Evolutionary conservation across 2,329 filamentous ascomycete genomes (phyloP), one percentile per base, ranked within the genome.

Genomic region (Aspergillus novofumigatus): DNA sequence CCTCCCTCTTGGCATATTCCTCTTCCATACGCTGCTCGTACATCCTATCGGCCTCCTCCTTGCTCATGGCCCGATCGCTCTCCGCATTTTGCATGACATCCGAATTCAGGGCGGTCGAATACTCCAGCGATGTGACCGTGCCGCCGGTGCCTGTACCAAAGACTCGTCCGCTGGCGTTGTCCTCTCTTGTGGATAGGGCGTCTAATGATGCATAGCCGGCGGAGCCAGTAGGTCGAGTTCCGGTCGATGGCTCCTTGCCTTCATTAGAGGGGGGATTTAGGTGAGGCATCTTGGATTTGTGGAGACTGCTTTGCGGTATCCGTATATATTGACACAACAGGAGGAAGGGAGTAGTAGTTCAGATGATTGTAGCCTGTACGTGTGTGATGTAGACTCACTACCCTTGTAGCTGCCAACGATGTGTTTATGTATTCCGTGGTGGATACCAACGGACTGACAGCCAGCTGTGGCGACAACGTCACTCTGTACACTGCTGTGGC

Each of bases 1-100:
- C 72, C 62, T 78, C 77, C 51, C 76, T 63, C 72, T 77, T 76
- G 56, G 75, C 74, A 66, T 78, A 77, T 63, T 80, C 78, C 49
- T 77, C 77, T 66, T 77, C 77, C 65, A 79, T 79, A 14, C 75
- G 70, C 63, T 79, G 76, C 59, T 77, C 71, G 58, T 78, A 79
- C 44, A 76, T 58, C 11, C 71, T 68, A 58, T 78, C 76, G 1
- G 73, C 75, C 56, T 78, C 75, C 50, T 74, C 75, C 60, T 72
- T 72, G 54, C 69, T 78, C 67, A 73, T 54, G n/a, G 63, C 56
- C 23, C 59, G 62, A 23, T 67, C 63, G 21, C 62, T 58, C 8
- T 63, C 62, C 14, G 58, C 50, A 29, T 59, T 59, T 49, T 60
- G 62, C 28, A 58, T 49, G 21, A 58, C 51, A 41, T 62, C 60